Conservation (phyloP, 1,284 basidiomycete species). For the Trametes polyzona region DNA sequence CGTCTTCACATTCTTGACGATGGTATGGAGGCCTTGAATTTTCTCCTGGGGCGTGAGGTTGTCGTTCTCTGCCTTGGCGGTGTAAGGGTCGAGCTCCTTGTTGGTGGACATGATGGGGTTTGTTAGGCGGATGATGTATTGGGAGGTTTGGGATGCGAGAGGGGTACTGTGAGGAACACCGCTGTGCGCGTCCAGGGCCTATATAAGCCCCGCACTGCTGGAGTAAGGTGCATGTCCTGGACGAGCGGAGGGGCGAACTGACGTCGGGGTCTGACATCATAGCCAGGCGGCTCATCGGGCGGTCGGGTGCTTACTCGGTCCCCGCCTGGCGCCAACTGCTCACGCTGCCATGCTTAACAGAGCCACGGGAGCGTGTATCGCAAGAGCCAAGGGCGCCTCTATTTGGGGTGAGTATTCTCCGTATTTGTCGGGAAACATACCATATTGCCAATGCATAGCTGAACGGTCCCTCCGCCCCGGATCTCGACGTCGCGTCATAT, state of each 20-base stretch:
- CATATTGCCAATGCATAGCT: too few species aligned
- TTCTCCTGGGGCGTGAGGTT: conserved; percentile 63
- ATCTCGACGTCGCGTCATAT: too few species aligned
- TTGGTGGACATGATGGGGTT: conserved; percentile 34
- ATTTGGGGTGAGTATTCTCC: too few species aligned
- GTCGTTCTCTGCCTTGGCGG: conserved; percentile 58
- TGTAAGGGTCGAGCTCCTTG: conserved; percentile 67
- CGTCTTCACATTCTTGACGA: conserved; percentile 64
- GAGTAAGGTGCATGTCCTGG: neutral
- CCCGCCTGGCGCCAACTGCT: neutral
- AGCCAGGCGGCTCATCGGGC: conserved; percentile 6
- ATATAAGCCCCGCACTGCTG: conserved; percentile 2
- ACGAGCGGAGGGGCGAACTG: conserved; percentile 6
- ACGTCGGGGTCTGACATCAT: conserved; percentile 26
- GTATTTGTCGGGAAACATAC: too few species aligned
- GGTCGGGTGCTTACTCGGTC: neutral
- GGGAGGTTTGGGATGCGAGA: neutral
- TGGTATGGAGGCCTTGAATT: conserved; percentile 65
- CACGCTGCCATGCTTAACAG: neutral
- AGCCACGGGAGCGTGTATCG: too few species aligned
- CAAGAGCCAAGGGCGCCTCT: too few species aligned
- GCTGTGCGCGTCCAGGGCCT: too few species aligned
- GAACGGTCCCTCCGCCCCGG: too few species aligned
- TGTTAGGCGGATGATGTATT: neutral
- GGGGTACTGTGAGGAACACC: too few species aligned